Evolutionary conservation across 345 rosid genomes (phyloP).

Genomic region (Acer negundo): DNA sequence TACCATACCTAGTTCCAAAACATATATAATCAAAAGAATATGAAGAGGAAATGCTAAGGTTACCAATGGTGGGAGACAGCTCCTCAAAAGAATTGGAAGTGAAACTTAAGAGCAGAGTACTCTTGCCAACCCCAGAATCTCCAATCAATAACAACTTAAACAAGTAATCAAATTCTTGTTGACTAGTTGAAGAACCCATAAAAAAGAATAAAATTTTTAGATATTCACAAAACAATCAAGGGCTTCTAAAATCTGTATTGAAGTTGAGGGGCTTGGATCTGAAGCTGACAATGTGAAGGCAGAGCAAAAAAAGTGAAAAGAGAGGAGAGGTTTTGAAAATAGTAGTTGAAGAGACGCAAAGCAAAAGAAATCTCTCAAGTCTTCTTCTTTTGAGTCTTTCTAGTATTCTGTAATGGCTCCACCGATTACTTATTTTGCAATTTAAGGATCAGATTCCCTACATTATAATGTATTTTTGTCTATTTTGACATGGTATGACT

Average conservation of each 20-base stretch:
- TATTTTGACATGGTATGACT: neutral
- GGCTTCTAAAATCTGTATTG: neutral
- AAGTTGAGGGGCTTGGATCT: neutral
- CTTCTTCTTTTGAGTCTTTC: conserved; percentile 14
- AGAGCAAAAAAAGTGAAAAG: conserved; percentile 14
- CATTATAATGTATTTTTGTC: neutral
- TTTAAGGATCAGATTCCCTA: neutral
- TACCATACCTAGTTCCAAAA: neutral
- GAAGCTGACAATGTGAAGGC: neutral
- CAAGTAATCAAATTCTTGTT: conserved; percentile 70
- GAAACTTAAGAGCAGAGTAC: conserved; percentile 73
- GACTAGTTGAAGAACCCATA: conserved; percentile 66
- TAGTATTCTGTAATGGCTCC: conserved; percentile 13
- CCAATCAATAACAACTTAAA: conserved; percentile 76
- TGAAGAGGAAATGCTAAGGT: neutral
- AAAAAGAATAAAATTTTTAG: neutral
- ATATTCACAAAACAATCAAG: too few species aligned
- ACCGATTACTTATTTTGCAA: neutral
- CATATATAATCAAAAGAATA: neutral
- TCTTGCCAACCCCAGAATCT: conserved; percentile 89
- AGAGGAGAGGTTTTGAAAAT: neutral
- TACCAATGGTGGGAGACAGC: conserved; percentile 77
- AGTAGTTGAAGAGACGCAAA: conserved; percentile 14
- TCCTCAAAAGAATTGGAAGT: conserved; percentile 73
- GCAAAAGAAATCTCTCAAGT: conserved; percentile 27